A percentile compares a stretch with the other conserved stretches of the same genome.
These are phyloP conservation scores for Telopea speciosissima DNA, from an alignment of 177 flowering plant genomes.

Conservation along the genomic window DNA sequence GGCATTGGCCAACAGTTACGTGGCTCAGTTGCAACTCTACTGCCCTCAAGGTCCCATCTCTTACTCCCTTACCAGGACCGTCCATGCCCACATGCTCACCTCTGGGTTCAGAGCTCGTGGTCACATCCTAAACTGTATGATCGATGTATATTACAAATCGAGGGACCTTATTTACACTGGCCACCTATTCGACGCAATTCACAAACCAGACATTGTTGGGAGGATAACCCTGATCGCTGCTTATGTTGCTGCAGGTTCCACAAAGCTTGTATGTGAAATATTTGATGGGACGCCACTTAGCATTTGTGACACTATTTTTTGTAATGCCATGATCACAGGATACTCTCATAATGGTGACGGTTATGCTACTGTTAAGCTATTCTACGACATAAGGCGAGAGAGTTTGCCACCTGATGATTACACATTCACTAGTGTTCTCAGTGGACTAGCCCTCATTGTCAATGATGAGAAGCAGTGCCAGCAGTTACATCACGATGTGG, in stretches of 20 bases:
- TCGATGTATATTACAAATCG: constrained; percentile 56
- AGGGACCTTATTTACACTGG: constrained; percentile 36
- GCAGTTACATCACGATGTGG: constrained; percentile 50
- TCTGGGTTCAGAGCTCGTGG: constrained; percentile 54
- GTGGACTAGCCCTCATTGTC: constrained; percentile 42
- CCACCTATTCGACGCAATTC: constrained; percentile 59
- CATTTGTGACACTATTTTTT: constrained; percentile 49
- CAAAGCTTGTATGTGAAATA: constrained; percentile 32
- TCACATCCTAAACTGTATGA: constrained; percentile 62
- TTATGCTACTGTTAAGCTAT: constrained; percentile 40
- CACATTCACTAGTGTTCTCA: constrained; percentile 49
- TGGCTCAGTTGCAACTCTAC: constrained; percentile 38
- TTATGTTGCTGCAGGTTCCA: constrained; percentile 36
- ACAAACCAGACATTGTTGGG: constrained; percentile 50
- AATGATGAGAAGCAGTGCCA: constrained; percentile 40
- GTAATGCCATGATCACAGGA: constrained; percentile 71
- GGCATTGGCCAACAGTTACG: constrained; percentile 44
- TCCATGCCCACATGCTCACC: no score
- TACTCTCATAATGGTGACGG: constrained; percentile 54
- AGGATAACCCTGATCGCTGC: constrained; percentile 61
- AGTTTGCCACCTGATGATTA: constrained; percentile 44
- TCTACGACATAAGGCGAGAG: constrained; percentile 38
- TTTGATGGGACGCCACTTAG: constrained; percentile 41
- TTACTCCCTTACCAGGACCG: constrained; percentile 26
- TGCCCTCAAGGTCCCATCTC: constrained; percentile 26